Evolutionary conservation across 257 asterid genomes (phyloP), one percentile per base, ranked within the genome.

Genomic region (Solanum piurae): DNA sequence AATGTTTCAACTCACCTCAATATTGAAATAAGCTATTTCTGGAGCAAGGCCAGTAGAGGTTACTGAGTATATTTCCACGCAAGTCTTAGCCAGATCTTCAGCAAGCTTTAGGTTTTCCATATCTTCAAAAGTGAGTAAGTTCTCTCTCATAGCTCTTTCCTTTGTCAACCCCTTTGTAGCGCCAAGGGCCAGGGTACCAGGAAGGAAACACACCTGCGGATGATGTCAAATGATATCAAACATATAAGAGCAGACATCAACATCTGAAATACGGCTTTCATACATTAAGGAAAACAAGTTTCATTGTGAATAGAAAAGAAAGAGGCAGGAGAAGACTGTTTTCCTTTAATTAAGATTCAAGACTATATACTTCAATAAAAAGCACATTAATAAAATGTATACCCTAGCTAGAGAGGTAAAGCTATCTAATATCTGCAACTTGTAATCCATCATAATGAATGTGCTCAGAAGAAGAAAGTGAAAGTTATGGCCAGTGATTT

Each of bases 161-260:
- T 93, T 97, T n/a, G 88, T 55, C 20, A 91, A 13, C 83, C 99
- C 99, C 91, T 93, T 96, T 31, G 99, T 97, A 89, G 99, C 98
- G 88, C 99, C 99, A 89, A 97, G 95, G 58, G 98, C 99, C 93
- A 97, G 97, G 75, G 97, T 90, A 84, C 99, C 99, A 80, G 99
- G 98, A 40, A 97, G 98, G 91, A 97, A 97, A 91, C 99, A 97
- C 60, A 96, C 99, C 98, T 97, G 83, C n/a, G 37, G 18, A 83
- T 64, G 77, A 73, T n/a, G 71, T 38, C 44, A 52, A 34, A 34
- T 58, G 34, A 23, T 49, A 74, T 33, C 34, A 74, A 2, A 73
- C 29, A n/a, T 64, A 9, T n/a, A 73, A 73, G 84, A 52, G 37
- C 82, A 73, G n/a, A 34, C 9, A 82, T 49, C 86, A 82, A 49